phyloP scores from a whole-genome alignment of 2,329 filamentous ascomycete species.

The Chalara sp. region DNA sequence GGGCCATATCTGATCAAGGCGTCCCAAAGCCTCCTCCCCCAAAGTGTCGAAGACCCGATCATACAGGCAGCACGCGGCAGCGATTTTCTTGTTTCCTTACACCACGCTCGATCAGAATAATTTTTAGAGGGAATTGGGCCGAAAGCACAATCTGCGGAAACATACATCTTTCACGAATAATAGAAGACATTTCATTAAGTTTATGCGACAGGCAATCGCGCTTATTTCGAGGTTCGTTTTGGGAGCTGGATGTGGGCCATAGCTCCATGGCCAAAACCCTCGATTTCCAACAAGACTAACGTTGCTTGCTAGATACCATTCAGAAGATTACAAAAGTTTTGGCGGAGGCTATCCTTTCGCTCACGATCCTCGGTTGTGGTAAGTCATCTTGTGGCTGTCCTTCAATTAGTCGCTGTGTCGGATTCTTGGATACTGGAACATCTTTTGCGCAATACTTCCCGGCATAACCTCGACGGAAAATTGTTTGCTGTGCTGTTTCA shows the following conservation, averaged over 20 bases:
- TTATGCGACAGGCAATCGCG: conserved; percentile 13
- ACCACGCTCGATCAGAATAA: conserved; percentile 1
- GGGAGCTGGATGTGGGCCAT: neutral
- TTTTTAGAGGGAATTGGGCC: neutral
- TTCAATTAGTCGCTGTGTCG: too few relatives aligned
- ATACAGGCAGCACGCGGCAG: neutral
- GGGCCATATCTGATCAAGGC: neutral
- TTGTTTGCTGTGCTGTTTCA: too few relatives aligned
- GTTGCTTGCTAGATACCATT: too few relatives aligned
- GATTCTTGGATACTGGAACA: too few relatives aligned
- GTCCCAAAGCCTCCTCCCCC: neutral
- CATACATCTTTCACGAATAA: conserved; percentile 4
- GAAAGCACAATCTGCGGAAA: conserved; percentile 13
- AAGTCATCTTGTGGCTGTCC: too few relatives aligned
- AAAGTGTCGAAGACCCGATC: neutral
- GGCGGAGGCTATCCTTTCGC: too few relatives aligned
- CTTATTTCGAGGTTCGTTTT: conserved; percentile 14
- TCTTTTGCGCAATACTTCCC: too few relatives aligned
- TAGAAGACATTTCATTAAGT: conserved; percentile 14
- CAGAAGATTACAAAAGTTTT: too few relatives aligned
- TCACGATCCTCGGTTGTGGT: too few relatives aligned
- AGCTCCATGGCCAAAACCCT: too few relatives aligned
- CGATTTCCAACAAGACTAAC: too few relatives aligned
- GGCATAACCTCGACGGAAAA: too few relatives aligned
- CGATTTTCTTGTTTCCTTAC: conserved; percentile 3